Evolutionary conservation across 169 alveolate genomes (phyloP), one percentile per base, ranked within the genome.

Genomic region (Eimeria falciformis): DNA sequence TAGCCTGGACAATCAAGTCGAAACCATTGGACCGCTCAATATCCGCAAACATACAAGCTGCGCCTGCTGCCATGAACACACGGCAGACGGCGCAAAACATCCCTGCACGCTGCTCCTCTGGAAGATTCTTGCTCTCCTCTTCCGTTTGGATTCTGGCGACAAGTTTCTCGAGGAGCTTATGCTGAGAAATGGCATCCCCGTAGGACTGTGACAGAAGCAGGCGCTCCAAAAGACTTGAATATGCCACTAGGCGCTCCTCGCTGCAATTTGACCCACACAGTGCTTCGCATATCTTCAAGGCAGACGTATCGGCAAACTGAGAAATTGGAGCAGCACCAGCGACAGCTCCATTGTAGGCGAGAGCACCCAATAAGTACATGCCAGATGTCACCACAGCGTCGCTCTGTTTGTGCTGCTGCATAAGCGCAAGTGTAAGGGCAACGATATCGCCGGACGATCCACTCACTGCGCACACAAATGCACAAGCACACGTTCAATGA

Each of bases 341-440:
- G 23, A 73, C 90, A 58, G 90, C 88, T 50, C 85, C 90, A 45
- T 55, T 77, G 83, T 73, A 73, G 5, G 90, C 93, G 50, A 77
- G 83, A 12, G 93, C 93, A 33, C 93, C 93, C n/a, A 89, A 56
- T 18, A 89, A 55, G 17, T 89, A 82, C 90, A 89, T 73, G 29
- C 93, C 93, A 14, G 93, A 82, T 2, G 89, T 73, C 45, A 89
- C 93, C 18, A 89, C 93, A 27, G 73, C 90, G 58, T 89, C 93
- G 88, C 78, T 89, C 62, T 78, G 45, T 56, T 89, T 89, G 73
- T 89, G 93, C 93, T 89, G 93, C 29, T 89, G 93, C 93, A 89
- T 89, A 77, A 89, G 73, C 71, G 77, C 45, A 27, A 89, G 25
- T 2, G 93, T 77, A 5, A 89, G 83, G 69, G 93, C 89, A 1